Evolutionary conservation across 768 basidiomycete species (phyloP), one percentile per base, ranked within the genome.

Genomic region (Gymnopilus dilepis): DNA sequence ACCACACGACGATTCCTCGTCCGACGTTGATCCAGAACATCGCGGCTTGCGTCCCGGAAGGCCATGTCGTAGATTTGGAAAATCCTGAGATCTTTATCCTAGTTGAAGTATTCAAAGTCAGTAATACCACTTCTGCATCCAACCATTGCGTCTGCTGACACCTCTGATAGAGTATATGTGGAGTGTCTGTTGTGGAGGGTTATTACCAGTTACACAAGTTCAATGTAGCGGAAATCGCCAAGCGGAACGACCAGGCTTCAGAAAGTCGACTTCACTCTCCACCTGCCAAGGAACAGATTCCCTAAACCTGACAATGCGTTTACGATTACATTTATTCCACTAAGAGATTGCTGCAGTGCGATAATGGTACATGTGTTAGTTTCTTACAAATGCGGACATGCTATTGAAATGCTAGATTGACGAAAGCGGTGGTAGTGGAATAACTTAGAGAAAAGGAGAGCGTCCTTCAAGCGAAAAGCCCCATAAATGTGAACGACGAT

Each of bases 91-190:
- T 91, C 2, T 92, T 91, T 62, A 83, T 94, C 47, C 81, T 94
- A 6, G 86, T 93, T 6, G 91, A 94, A 67, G 81, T 94, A 4
- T 94, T 93, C 80, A 94, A 94, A 84, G 92, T 89, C 56, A 42
- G 77, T 71, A 17, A 13, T 50, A 26, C 3, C 15, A n/a, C 26
- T 7, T 2, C 45, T 19, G 42, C 6, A 38, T 51, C 34, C 26
- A 5, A 9, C 17, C 31, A 19, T 38, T 12, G 22, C 6, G 24
- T 30, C 52, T 56, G 57, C 42, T 28, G 21, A 38, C 47, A 11
- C 37, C 26, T 30, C 34, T 51, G 6, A 38, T n/a, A 94, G 92
- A 87, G 86, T 63, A 78, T 90, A 0, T 93, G 91, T 65, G 90
- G 93, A 2, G 78, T 94, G 26, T 86, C 91, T 57, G 75, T 94